Evolutionary conservation across 1,139 yeast species (phyloP).

Genomic region (Taphrina confusa): DNA sequence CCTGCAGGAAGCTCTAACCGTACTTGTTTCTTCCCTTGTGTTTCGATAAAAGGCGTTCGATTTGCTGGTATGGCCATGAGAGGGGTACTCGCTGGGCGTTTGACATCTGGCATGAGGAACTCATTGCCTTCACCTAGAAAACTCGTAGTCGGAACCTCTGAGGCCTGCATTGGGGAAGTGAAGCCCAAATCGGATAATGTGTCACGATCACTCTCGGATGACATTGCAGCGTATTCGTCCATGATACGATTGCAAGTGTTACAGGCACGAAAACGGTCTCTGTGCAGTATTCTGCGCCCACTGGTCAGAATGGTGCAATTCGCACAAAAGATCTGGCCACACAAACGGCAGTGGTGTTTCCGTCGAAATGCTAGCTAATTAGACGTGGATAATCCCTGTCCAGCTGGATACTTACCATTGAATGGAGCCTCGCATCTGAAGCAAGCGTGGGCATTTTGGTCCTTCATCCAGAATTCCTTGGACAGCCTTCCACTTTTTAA

Average conservation of each 20-base stretch:
- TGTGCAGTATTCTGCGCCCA: conserved; percentile 68
- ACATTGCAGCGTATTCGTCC: conserved; percentile 51
- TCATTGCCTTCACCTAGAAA: conserved; percentile 11
- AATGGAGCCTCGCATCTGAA: conserved; percentile 73
- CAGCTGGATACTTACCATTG: conserved; percentile 41
- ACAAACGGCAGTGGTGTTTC: conserved; percentile 90
- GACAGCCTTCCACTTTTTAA: conserved; percentile 41
- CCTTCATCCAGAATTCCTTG: conserved; percentile 87
- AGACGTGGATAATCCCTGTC: background rate
- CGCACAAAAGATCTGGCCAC: conserved; percentile 93
- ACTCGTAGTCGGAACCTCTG: background rate
- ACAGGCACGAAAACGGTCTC: conserved; percentile 77
- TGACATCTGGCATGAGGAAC: conserved; percentile 14
- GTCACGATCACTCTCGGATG: conserved; percentile 10
- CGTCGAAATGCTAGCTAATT: conserved; percentile 60
- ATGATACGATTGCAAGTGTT: conserved; percentile 68
- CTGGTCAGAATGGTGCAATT: conserved; percentile 78
- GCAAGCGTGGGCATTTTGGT: conserved; percentile 79
- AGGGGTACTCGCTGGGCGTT: conserved; percentile 35
- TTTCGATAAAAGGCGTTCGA: conserved; percentile 25
- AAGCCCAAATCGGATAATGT: background rate
- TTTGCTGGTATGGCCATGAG: conserved; percentile 80
- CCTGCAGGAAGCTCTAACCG: background rate
- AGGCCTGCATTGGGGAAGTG: background rate
- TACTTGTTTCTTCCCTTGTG: background rate